These are phyloP conservation scores for Plasmodium fragile DNA, from an alignment of 169 alveolate genomes.

Conservation along the genomic window DNA sequence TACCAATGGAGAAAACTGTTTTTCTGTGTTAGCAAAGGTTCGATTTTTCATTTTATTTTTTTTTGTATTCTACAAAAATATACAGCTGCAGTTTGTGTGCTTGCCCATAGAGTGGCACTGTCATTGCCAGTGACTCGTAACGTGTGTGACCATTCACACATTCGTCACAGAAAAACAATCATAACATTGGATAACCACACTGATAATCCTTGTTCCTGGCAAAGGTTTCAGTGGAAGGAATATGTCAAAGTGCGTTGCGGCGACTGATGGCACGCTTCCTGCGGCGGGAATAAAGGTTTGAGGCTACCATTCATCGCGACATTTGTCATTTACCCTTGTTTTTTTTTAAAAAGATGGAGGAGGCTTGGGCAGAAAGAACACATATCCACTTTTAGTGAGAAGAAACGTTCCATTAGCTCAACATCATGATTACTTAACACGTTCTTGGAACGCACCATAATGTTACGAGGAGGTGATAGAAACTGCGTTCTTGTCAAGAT, in stretches of 20 bases:
- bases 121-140: background rate
- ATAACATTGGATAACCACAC: background rate
- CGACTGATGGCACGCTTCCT: background rate
- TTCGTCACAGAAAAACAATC: background rate
- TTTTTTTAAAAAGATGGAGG: background rate
- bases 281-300: background rate
- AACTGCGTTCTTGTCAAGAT: background rate
- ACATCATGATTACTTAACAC: background rate
- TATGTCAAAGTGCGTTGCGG: background rate
- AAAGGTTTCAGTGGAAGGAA: background rate
- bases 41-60: too few species aligned
- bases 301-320: background rate
- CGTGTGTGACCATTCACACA: background rate
- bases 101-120: background rate
- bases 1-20: background rate
- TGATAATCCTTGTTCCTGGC: background rate
- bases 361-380: background rate
- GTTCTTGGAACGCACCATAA: background rate
- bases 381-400: background rate
- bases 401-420: background rate
- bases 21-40: background rate
- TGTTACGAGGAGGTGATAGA: background rate
- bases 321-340: background rate
- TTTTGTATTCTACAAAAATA: background rate
- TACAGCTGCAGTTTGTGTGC: background rate